A percentile compares a stretch with the other conserved stretches of the same genome.
Conservation (phyloP, 2,329 filamentous ascomycete species). For the Plenodomus biglobosus region DNA sequence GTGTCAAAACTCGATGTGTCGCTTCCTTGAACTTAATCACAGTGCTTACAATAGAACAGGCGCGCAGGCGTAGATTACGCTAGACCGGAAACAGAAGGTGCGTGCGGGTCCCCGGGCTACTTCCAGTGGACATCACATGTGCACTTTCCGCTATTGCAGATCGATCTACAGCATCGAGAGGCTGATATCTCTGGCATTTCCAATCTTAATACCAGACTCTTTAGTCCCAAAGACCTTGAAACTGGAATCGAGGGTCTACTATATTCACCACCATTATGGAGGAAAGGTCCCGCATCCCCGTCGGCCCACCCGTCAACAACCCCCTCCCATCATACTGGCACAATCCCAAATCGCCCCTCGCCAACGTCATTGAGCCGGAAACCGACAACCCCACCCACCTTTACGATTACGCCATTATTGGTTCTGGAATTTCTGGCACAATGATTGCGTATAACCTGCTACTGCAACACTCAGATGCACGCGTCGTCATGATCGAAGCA, state of each 20-base stretch:
- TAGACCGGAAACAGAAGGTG: conserved; percentile 7
- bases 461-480: conserved; percentile 6
- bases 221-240: too few species aligned
- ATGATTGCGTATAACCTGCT: conserved; percentile 44
- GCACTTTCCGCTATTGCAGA: neutral
- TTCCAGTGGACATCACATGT: neutral
- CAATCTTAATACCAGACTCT: neutral
- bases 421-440: conserved; percentile 46
- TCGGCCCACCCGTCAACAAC: conserved; percentile 33
- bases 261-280: too few species aligned
- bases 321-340: conserved; percentile 49
- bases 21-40: too few species aligned
- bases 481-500: conserved; percentile 46
- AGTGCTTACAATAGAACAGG: too few species aligned
- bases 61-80: too few species aligned
- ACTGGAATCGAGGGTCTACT: too few species aligned
- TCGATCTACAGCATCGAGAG: too few species aligned
- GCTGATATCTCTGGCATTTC: too few species aligned
- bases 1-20: too few species aligned
- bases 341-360: conserved; percentile 41
- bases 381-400: conserved; percentile 18
- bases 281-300: conserved; percentile 30
- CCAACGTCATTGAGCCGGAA: conserved; percentile 35
- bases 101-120: neutral
- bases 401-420: conserved; percentile 44